These are phyloP conservation scores for Claviceps quebecensis DNA, from an alignment of 2,329 filamentous ascomycete species.

Conservation along the genomic window DNA sequence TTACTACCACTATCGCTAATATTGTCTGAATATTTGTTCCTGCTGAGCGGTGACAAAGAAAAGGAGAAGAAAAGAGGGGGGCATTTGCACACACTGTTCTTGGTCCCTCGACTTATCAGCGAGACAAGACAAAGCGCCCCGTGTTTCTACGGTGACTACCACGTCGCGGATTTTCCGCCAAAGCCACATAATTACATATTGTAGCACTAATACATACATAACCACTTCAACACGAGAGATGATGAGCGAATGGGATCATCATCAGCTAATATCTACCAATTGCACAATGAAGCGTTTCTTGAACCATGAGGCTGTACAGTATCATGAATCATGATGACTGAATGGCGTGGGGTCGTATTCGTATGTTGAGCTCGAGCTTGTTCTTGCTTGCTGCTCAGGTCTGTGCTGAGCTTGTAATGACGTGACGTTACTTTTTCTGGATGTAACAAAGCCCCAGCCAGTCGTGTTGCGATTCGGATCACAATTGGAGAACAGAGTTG, in stretches of 20 bases:
- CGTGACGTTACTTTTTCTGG: too few species aligned
- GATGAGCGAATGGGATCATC: not conserved
- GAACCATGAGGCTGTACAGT: not conserved
- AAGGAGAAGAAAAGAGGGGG: not conserved
- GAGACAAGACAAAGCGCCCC: not conserved
- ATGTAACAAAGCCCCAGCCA: too few species aligned
- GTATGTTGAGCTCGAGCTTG: not conserved
- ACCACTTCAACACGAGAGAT: not conserved
- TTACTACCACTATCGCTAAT: slow-evolving; percentile 4
- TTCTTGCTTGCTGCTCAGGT: not conserved
- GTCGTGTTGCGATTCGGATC: too few species aligned
- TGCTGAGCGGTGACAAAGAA: not conserved
- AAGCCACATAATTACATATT: not conserved
- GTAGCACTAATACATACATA: not conserved
- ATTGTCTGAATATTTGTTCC: not conserved
- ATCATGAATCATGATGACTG: not conserved
- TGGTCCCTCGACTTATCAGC: not conserved
- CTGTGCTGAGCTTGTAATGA: too few species aligned
- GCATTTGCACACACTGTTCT: not conserved
- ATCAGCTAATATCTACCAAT: not conserved
- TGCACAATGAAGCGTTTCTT: not conserved
- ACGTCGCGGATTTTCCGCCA: not conserved
- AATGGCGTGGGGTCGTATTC: not conserved
- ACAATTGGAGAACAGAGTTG: too few species aligned
- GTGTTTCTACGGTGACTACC: not conserved